A percentile compares a stretch with the other conserved stretches of the same genome.
Evolutionary conservation across 176 grass and related monocot species (phyloP).

Genomic region (Pontederia paniculata): DNA sequence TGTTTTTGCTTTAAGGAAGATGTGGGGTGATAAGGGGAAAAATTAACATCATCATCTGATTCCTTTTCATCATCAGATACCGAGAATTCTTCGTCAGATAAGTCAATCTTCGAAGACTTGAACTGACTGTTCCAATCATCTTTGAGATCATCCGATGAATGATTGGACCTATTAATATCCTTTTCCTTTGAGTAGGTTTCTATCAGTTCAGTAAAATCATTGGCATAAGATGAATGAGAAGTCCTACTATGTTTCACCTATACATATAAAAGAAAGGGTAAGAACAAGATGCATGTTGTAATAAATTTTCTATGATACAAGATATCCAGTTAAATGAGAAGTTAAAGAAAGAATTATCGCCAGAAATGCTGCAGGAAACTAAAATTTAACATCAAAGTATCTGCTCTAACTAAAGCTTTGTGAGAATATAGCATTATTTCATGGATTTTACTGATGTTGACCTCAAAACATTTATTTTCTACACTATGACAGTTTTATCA

Average conservation of each 20-base stretch:
- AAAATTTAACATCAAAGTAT: no score
- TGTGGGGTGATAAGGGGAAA: neutral
- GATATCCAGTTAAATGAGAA: neutral
- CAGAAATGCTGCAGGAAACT: no score
- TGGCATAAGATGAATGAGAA: slow-evolving; percentile 44
- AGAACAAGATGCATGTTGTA: neutral
- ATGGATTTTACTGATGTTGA: no score
- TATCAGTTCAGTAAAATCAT: slow-evolving; percentile 72
- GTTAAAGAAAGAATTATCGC: neutral
- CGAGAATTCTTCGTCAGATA: slow-evolving; percentile 9
- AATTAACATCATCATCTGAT: slow-evolving; percentile 20
- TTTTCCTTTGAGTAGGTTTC: slow-evolving; percentile 34
- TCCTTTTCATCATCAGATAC: slow-evolving; percentile 29
- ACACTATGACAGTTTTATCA: no score
- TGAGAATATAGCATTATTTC: no score
- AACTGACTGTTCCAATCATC: slow-evolving; percentile 35
- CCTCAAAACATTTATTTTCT: no score
- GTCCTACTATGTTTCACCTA: slow-evolving; percentile 86
- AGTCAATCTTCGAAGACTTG: slow-evolving; percentile 30
- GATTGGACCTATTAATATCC: slow-evolving; percentile 17
- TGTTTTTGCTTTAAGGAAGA: slow-evolving; percentile 27
- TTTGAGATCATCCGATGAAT: neutral
- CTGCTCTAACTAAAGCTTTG: no score
- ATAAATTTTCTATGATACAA: neutral
- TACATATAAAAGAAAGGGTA: slow-evolving; percentile 21